Percentiles rank a stretch among this genome's conserved stretches.
Evolutionary conservation across 1,284 basidiomycete species (phyloP).

Genomic region (Hypsizygus ulmarius): DNA sequence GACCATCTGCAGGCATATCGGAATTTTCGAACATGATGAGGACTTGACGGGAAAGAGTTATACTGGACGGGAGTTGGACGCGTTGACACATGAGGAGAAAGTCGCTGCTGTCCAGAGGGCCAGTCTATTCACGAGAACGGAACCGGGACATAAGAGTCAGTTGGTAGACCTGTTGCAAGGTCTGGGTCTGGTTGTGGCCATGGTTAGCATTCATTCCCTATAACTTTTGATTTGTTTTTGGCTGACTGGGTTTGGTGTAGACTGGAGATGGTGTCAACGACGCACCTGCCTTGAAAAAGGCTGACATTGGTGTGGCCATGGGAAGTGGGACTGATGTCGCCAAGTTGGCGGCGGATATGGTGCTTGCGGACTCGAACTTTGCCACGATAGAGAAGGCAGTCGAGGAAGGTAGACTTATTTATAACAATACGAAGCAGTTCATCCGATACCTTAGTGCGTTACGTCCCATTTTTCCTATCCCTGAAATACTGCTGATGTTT

Average conservation of each 20-base stretch:
- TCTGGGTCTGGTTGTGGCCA: constrained; percentile 93
- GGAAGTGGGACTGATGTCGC: constrained; percentile 98
- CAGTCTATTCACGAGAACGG: constrained; percentile 89
- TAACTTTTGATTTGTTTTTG: constrained; percentile 7
- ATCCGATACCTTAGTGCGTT: constrained; percentile 84
- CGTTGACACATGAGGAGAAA: constrained; percentile 78
- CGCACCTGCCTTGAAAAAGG: constrained; percentile 94
- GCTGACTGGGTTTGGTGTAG: constrained; percentile 34
- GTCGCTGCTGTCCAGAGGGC: constrained; percentile 83
- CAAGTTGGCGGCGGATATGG: constrained; percentile 97
- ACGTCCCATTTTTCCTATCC: constrained; percentile 3
- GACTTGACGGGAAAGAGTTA: constrained; percentile 90
- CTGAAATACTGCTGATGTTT: constrained; percentile 29
- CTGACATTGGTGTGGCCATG: constrained; percentile 99
- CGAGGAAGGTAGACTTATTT: constrained; percentile 95
- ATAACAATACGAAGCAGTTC: constrained; percentile 99
- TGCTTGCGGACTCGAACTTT: constrained; percentile 86
- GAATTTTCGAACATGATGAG: constrained; percentile 83
- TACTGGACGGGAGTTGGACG: constrained; percentile 91
- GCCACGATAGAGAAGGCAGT: constrained; percentile 95
- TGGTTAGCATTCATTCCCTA: constrained; percentile 55
- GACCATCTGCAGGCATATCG: constrained; percentile 95
- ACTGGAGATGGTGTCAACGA: constrained; percentile 97
- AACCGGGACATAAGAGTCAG: constrained; percentile 94
- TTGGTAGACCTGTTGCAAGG: constrained; percentile 95